These are phyloP conservation scores for Solanum paucissectum DNA, from an alignment of 257 asterid genomes.

Conservation along the genomic window DNA sequence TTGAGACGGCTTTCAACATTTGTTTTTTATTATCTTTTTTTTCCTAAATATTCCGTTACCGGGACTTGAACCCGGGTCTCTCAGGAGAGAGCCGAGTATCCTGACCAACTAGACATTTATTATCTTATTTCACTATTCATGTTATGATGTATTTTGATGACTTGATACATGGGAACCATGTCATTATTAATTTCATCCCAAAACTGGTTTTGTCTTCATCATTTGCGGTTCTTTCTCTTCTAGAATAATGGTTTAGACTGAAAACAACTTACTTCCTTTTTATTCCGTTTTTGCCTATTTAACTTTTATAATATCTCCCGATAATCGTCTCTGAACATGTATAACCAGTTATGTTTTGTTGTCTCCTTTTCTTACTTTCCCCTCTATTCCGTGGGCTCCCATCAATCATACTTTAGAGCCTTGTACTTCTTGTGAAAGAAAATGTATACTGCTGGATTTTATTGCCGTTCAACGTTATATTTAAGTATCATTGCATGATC, in stretches of 20 bases:
- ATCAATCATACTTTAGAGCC: background rate
- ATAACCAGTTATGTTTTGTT: background rate
- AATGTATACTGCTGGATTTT: background rate
- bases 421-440: background rate
- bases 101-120: conserved; percentile 78
- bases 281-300: background rate
- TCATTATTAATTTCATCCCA: background rate
- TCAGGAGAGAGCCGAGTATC: conserved; percentile 98
- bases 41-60: conserved; percentile 26
- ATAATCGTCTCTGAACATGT: background rate
- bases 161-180: background rate
- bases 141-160: background rate
- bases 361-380: too few relatives aligned
- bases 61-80: conserved; percentile 91
- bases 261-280: background rate
- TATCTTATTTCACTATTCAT: background rate
- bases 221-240: background rate
- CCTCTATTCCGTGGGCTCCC: background rate
- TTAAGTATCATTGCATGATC: background rate
- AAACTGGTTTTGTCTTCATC: background rate
- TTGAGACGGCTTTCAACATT: background rate
- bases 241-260: background rate
- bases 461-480: background rate
- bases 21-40: background rate
- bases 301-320: background rate